Base-by-base conservation (phyloP, 2,329 filamentous ascomycete species). In the Penicillium sp. region DNA sequence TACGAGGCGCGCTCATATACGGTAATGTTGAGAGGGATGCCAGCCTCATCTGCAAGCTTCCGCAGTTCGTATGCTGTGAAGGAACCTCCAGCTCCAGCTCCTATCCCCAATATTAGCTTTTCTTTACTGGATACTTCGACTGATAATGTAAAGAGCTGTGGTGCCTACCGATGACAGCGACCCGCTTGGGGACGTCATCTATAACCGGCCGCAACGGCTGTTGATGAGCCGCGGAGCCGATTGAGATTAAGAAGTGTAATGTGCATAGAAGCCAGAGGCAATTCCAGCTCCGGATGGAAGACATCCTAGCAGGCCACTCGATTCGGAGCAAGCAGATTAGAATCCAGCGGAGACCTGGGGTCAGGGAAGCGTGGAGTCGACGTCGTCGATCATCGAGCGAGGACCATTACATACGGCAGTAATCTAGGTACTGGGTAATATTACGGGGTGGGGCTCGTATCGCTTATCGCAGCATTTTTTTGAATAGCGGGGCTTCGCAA, bases 71-170 rank as follows among this genome's bases (percentile, higher is more conserved):
- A 96, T 0, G 94, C 92, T 2, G 91, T 79, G 2, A 92, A 96
- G 4, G 94, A 85, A 24, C 94, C 94, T 24, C 85, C 93, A 36
- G 94, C 87, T 40, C 94, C 94, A 61, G 93, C 93, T 55, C 94
- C 93, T 96, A 56, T 29, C 29, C 7, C 23, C 18, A 8, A 21
- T 18, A 26, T 58, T 32, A 49, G 37, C 27, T 26, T 9, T 27
- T 12, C 9, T 7, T 37, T 33, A 23, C 29, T 17, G 15, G 9
- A 4, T n/a, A n/a, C 18, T n/a, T n/a, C n/a, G n/a, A n/a, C n/a
- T n/a, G n/a, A n/a, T n/a, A 12, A 9, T 42, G 10, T 34, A 20
- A 27, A 21, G 30, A 10, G n/a, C 4, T 42, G 21, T 39, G 26
- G 21, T 46, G 40, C 60, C 42, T 61, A 72, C 70, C 70, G 43